Percentiles rank a stretch among this genome's conserved stretches.
Conservation (phyloP, 768 basidiomycete species). For the Lentinula edodes region DNA sequence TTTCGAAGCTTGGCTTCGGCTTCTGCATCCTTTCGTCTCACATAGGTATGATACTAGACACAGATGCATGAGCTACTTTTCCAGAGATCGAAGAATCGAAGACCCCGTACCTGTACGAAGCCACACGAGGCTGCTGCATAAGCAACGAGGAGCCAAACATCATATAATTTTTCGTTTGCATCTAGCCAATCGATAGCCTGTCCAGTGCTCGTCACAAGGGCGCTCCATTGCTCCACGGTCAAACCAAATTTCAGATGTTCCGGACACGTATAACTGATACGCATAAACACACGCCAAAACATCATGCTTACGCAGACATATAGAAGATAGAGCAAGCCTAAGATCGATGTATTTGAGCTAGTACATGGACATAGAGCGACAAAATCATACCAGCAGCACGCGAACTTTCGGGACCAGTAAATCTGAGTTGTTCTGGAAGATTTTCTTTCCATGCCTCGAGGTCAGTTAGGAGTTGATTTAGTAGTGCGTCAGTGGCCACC, state of each 20-base stretch:
- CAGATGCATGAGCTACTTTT: neutral
- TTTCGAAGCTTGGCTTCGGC: constrained; percentile 73
- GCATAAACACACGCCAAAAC: constrained; percentile 98
- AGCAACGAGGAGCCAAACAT: constrained; percentile 81
- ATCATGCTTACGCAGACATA: constrained; percentile 92
- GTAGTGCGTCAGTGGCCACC: constrained; percentile 76
- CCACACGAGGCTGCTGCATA: constrained; percentile 88
- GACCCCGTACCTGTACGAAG: constrained; percentile 70
- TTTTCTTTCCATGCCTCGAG: constrained; percentile 73
- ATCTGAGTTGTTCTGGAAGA: constrained; percentile 75
- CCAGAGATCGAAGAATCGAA: constrained; percentile 1
- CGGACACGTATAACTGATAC: constrained; percentile 90
- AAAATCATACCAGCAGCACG: constrained; percentile 55
- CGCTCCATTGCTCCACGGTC: constrained; percentile 75
- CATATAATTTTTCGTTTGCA: constrained; percentile 72
- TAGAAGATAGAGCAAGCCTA: constrained; percentile 83
- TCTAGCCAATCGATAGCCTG: constrained; percentile 91
- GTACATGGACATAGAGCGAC: neutral
- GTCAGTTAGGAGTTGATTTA: constrained; percentile 58
- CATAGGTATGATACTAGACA: constrained; percentile 88
- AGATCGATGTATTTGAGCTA: neutral
- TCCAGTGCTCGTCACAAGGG: constrained; percentile 65
- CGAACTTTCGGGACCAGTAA: constrained; percentile 63
- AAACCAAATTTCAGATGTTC: constrained; percentile 83
- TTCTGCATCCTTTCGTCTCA: constrained; percentile 69